Evolutionary conservation across 1,139 yeast species (phyloP).

Genomic region (Pichia sp.): DNA sequence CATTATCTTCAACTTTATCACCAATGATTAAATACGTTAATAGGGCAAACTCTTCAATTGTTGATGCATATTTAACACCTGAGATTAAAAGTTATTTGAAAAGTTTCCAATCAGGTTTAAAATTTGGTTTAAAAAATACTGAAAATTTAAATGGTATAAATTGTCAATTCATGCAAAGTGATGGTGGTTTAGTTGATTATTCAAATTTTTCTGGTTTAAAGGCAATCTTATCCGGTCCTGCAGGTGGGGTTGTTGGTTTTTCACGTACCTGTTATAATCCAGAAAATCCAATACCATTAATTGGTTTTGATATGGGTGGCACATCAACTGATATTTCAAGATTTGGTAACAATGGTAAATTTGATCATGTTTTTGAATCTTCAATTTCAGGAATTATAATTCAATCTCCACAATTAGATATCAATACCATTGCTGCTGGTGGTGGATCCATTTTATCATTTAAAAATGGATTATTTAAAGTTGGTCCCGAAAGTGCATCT

Average conservation of each 20-base stretch:
- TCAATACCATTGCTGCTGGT: slow-evolving; percentile 57
- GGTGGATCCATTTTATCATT: slow-evolving; percentile 50
- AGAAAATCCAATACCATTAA: slow-evolving; percentile 37
- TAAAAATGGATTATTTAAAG: slow-evolving; percentile 49
- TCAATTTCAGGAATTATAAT: slow-evolving; percentile 51
- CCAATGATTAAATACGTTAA: slow-evolving; percentile 72
- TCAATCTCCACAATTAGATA: slow-evolving; percentile 53
- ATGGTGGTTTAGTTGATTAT: slow-evolving; percentile 50
- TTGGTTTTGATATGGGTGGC: slow-evolving; percentile 61
- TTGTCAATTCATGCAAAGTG: slow-evolving; percentile 53
- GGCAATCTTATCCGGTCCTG: slow-evolving; percentile 55
- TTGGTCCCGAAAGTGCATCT: slow-evolving; percentile 56
- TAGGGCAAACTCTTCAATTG: slow-evolving; percentile 66
- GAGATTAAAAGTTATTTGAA: slow-evolving; percentile 56
- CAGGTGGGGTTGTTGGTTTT: slow-evolving; percentile 58
- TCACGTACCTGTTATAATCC: slow-evolving; percentile 45
- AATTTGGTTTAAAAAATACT: slow-evolving; percentile 40
- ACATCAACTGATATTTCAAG: slow-evolving; percentile 56
- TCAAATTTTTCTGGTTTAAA: slow-evolving; percentile 44
- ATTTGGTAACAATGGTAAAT: slow-evolving; percentile 36
- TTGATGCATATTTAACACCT: slow-evolving; percentile 76
- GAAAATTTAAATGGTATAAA: slow-evolving; percentile 25
- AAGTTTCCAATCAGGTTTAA: slow-evolving; percentile 56
- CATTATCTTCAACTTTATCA: slow-evolving; percentile 58
- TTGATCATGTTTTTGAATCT: slow-evolving; percentile 51